These are phyloP conservation scores for Musa beccarii DNA, from an alignment of 176 grass and related monocot species.

Conservation along the genomic window DNA sequence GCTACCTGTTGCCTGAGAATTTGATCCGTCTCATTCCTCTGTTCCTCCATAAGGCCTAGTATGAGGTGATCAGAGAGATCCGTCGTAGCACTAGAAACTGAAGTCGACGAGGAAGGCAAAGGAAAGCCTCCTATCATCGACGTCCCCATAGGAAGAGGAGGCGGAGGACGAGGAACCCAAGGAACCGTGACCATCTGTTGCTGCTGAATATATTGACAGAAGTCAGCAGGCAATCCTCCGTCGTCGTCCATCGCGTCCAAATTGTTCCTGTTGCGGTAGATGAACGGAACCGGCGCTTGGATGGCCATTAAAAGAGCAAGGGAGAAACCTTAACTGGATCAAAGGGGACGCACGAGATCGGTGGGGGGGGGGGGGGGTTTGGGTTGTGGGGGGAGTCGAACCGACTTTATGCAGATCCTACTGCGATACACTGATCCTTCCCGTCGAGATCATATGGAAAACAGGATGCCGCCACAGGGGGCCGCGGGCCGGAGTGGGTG, in stretches of 20 bases:
- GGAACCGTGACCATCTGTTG: background rate
- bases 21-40: background rate
- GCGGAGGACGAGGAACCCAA: background rate
- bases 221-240: background rate
- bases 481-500: no score
- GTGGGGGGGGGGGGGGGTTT: background rate
- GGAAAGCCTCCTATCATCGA: background rate
- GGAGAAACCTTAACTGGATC: background rate
- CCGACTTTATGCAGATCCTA: background rate
- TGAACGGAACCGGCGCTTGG: background rate
- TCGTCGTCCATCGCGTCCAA: background rate
- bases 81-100: background rate
- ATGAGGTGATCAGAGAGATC: background rate
- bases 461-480: no score
- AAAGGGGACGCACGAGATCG: background rate
- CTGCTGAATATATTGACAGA: background rate
- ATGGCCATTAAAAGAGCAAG: background rate
- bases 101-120: background rate
- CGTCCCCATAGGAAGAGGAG: background rate
- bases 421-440: background rate
- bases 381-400: no score
- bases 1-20: background rate
- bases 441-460: background rate
- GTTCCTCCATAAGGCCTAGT: background rate
- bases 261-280: background rate